A percentile compares a stretch with the other conserved stretches of the same genome.
These are phyloP conservation scores for Alternaria ventricosa DNA, from an alignment of 2,329 filamentous ascomycete genomes.

Conservation along the genomic window DNA sequence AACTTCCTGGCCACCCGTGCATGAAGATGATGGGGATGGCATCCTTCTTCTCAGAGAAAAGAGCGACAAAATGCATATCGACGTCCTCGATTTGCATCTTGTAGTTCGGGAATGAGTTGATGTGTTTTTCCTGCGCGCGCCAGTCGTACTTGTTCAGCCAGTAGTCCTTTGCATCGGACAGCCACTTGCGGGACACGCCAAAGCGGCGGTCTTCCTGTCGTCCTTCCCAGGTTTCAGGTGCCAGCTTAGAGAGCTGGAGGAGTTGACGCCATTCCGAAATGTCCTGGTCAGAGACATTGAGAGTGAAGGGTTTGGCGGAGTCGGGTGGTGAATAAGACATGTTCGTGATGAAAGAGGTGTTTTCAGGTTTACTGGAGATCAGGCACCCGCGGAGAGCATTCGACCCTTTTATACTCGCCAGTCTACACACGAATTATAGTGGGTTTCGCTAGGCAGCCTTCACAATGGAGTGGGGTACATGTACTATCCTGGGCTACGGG, in stretches of 20 bases:
- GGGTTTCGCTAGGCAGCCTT: background rate
- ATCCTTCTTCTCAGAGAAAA: conserved; percentile 61
- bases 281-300: conserved; percentile 41
- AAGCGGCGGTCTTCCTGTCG: conserved; percentile 33
- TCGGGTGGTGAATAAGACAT: conserved; percentile 44
- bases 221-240: conserved; percentile 40
- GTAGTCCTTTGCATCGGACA: conserved; percentile 44
- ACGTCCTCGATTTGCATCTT: conserved; percentile 53
- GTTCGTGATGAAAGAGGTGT: background rate
- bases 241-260: conserved; percentile 43
- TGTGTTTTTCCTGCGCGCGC: conserved; percentile 48
- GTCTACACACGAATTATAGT: background rate
- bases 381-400: background rate
- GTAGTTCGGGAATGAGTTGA: conserved; percentile 63
- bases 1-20: conserved; percentile 64
- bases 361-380: background rate
- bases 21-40: conserved; percentile 61
- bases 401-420: background rate
- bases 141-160: conserved; percentile 50
- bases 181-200: conserved; percentile 45
- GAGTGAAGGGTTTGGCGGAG: conserved; percentile 42
- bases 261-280: conserved; percentile 47
- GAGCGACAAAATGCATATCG: conserved; percentile 61
- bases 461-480: background rate
- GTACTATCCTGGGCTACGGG: background rate